Evolutionary conservation across 177 flowering plant genomes (phyloP), one percentile per base, ranked within the genome.

Genomic region (Vitis hybrid): DNA sequence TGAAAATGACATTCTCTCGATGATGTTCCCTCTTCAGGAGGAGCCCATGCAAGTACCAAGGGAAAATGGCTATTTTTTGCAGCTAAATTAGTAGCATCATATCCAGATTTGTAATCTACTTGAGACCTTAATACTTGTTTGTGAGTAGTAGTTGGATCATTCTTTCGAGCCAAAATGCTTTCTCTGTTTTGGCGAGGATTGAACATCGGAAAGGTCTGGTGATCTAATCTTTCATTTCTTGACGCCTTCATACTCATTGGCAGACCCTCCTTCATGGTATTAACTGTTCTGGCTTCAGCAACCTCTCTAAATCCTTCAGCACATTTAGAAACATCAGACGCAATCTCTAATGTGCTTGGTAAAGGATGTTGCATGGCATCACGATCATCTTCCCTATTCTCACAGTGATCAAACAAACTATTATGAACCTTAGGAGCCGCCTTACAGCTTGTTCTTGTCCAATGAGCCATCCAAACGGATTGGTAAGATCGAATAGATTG

Each of bases 391-490:
- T 77, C 77, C 51, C 60, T 67, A 14, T 67, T 29, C 63, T 74
- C 75, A 33, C 62, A 59, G 66, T 56, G 26, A 66, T 55, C 26
- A 16, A 66, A 39, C 22, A 68, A 50, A 31, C 18, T 53, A 64
- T 64, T 55, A 39, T 60, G 67, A 72, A 20, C 72, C 39, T 26
- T 70, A 18, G 70, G 55, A 53, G 73, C 63, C 59, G 84, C 29
- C 64, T 66, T 68, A 48, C 19, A 73, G 63, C 78, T 77, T 65
- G 76, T 61, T 55, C 15, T 74, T 71, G 3, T 74, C 90, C 90
- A 86, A 62, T 78, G 93, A 68, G 84, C 72, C 81, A 87, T 79
- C 93, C 93, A 89, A 58, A 59, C 62, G 33, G 86, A 78, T 57
- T 76, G 80, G 51, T 64, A 55, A 29, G 76, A 72, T 53, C 69